Evolutionary conservation across 148 eudicot genomes (phyloP), one percentile per base, ranked within the genome.

Genomic region (Silene conica): DNA sequence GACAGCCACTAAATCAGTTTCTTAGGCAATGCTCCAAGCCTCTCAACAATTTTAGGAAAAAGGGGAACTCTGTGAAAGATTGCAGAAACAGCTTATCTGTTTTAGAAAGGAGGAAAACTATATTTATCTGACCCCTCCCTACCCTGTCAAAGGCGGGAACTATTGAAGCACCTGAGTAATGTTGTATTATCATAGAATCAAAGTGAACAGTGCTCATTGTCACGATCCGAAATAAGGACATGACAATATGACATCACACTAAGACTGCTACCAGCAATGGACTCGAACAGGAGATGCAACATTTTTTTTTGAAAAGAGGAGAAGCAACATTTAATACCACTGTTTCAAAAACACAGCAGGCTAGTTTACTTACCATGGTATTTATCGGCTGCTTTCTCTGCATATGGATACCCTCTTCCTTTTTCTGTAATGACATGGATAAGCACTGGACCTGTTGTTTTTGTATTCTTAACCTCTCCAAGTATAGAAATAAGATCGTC

Each of bases 351-450:
- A 21, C 11, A 4, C 23, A 65, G 57, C 20, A 60, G 55, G 45
- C 11, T 34, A 31, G 11, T 63, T 5, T 43, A 71, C n/a, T 41
- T 89, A 94, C 98, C 98, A 67, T 94, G 98, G 62, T 91, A 94
- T 82, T 89, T 94, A 86, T 94, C 98, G 1, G 95, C 88, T 72
- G 98, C 98, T 85, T 74, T 87, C 79, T 94, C 98, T 8, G 98
- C 98, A 85, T 87, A 94, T 0, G 97, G 97, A 55, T 94, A 94
- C 41, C 98, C 98, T 80, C 93, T 84, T 74, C 98, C 98, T 84
- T 94, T 94, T 87, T 94, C 98, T 2, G 98, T 94, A 69, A 94
- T 84, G 9, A 91, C 97, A 81, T 94, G 98, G 82, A 94, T 91
- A 56, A 94, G 81, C 63, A 94, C 98, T 12, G 98, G 98, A 77